These are phyloP conservation scores for Claviceps quebecensis DNA, from an alignment of 2,329 filamentous ascomycete genomes.

Conservation along the genomic window DNA sequence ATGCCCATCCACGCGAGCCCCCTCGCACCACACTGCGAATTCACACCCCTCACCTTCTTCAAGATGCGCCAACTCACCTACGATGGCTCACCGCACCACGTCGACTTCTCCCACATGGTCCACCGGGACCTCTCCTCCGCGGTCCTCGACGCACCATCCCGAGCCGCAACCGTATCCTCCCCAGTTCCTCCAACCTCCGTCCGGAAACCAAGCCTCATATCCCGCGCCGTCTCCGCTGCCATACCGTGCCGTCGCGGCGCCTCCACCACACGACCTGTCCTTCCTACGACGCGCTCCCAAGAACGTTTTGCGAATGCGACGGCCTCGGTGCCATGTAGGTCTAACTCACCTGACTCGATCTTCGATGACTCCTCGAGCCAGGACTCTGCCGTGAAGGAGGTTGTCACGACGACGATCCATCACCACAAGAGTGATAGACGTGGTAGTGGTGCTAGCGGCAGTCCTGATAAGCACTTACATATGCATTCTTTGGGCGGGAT, in stretches of 20 bases:
- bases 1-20: conserved; percentile 45
- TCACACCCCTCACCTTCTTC: conserved; percentile 51
- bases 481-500: conserved; percentile 35
- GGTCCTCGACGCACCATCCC: conserved; percentile 8
- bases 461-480: conserved; percentile 6
- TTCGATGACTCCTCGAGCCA: background rate
- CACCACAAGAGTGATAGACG: background rate
- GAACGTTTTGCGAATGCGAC: no score
- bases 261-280: no score
- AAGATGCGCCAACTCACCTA: conserved; percentile 51
- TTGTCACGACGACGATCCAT: background rate
- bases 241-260: no score
- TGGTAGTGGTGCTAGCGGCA: conserved; percentile 5
- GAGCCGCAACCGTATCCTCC: background rate
- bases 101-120: conserved; percentile 44
- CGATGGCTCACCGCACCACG: conserved; percentile 30
- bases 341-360: no score
- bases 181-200: no score
- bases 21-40: conserved; percentile 37
- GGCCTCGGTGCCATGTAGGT: no score
- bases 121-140: conserved; percentile 42
- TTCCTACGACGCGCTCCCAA: no score
- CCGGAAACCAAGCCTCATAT: no score
- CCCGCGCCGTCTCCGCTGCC: background rate
- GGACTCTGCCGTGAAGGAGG: conserved; percentile 11